Percentiles rank a stretch among this genome's conserved stretches.
These are phyloP conservation scores for Claviceps digitariae DNA, from an alignment of 2,329 filamentous ascomycete genomes.

Conservation along the genomic window DNA sequence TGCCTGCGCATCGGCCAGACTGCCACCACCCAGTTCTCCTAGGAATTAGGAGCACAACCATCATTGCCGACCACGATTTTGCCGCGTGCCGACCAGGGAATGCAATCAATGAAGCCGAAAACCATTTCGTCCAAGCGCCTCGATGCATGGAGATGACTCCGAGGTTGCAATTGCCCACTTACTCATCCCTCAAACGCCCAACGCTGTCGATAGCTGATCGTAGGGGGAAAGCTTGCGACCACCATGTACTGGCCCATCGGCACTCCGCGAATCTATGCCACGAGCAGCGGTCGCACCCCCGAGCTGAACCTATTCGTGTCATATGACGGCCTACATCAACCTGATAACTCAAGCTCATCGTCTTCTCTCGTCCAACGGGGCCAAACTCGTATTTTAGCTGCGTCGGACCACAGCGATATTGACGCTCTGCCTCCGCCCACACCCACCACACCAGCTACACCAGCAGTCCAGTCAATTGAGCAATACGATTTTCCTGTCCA, in stretches of 20 bases:
- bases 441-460: constrained; percentile 41
- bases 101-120: not conserved
- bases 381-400: constrained; percentile 13
- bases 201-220: constrained; percentile 6
- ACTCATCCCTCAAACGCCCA: constrained; percentile 6
- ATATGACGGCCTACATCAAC: constrained; percentile 43
- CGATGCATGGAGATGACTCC: constrained; percentile 14
- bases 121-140: not conserved
- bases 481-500: constrained; percentile 28
- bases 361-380: constrained; percentile 5
- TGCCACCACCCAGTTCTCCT: not conserved
- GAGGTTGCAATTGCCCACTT: constrained; percentile 10
- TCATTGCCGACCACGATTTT: not conserved
- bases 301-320: constrained; percentile 37
- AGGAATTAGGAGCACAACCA: not conserved
- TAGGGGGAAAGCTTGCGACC: constrained; percentile 15
- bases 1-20: not conserved
- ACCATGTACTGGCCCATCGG: constrained; percentile 88
- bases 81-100: not conserved
- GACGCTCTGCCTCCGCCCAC: constrained; percentile 26
- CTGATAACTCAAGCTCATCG: constrained; percentile 15
- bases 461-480: constrained; percentile 45
- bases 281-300: constrained; percentile 49
- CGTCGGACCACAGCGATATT: constrained; percentile 19
- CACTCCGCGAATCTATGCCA: constrained; percentile 70